A percentile compares a stretch with the other conserved stretches of the same genome.
These are phyloP conservation scores for Aureobasidium sp. DNA, from an alignment of 2,329 filamentous ascomycete genomes.

Conservation along the genomic window DNA sequence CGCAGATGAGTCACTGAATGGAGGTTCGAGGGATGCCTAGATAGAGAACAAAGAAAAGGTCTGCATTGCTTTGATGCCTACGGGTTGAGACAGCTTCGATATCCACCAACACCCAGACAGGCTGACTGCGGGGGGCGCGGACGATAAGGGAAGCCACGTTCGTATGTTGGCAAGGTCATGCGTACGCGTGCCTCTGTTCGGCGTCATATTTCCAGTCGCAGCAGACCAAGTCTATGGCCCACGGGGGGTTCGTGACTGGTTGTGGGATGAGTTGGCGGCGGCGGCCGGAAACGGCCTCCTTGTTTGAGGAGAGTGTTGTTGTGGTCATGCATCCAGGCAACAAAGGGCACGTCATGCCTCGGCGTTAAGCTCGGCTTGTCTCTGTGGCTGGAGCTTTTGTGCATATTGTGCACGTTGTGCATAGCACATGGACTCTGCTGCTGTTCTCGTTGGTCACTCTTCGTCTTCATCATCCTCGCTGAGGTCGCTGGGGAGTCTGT, in stretches of 20 bases:
- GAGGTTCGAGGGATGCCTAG: neutral
- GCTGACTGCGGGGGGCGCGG: slow-evolving; percentile 4
- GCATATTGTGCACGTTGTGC: neutral
- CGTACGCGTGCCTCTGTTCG: slow-evolving; percentile 6
- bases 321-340: slow-evolving; percentile 12
- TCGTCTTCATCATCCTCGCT: slow-evolving; percentile 14
- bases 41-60: neutral
- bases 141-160: slow-evolving; percentile 14
- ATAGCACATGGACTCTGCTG: neutral
- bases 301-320: slow-evolving; percentile 8
- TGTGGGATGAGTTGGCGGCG: slow-evolving; percentile 1
- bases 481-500: slow-evolving; percentile 27
- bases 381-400: slow-evolving; percentile 2
- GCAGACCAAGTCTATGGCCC: slow-evolving; percentile 1
- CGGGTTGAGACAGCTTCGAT: neutral
- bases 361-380: slow-evolving; percentile 5
- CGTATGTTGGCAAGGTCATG: slow-evolving; percentile 12
- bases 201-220: slow-evolving; percentile 2
- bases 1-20: slow-evolving; percentile 2
- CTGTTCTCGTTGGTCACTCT: neutral
- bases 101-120: neutral
- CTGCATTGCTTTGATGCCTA: slow-evolving; percentile 11
- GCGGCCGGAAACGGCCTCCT: slow-evolving; percentile 9
- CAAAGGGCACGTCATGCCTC: slow-evolving; percentile 12
- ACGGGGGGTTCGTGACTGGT: slow-evolving; percentile 12